A percentile compares a stretch with the other conserved stretches of the same genome.
phyloP scores from a whole-genome alignment of 192 early-diverging fungal genomes.

The Coemansia sp. region DNA sequence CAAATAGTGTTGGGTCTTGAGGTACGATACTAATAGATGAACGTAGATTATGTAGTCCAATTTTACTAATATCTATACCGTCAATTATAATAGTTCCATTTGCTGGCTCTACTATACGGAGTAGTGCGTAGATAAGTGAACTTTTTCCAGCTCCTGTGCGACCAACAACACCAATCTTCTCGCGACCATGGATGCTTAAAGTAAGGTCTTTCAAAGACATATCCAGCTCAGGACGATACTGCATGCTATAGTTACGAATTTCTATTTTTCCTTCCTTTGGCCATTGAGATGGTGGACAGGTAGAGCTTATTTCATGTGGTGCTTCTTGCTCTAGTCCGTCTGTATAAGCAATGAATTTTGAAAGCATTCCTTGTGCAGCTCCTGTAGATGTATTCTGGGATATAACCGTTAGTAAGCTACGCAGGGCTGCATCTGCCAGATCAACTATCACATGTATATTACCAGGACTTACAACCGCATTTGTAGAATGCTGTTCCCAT shows the following conservation, averaged over 20 bases:
- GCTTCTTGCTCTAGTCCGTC: slow-evolving; percentile 59
- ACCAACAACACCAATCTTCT: slow-evolving; percentile 60
- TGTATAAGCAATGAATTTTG: slow-evolving; percentile 17
- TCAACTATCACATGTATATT: slow-evolving; percentile 11
- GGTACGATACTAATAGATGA: slow-evolving; percentile 60
- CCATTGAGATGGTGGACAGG: slow-evolving; percentile 48
- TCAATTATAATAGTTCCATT: slow-evolving; percentile 56
- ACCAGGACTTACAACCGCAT: slow-evolving; percentile 1
- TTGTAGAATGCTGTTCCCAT: background rate
- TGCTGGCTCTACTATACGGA: slow-evolving; percentile 59
- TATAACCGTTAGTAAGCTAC: slow-evolving; percentile 3
- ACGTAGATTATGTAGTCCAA: slow-evolving; percentile 59
- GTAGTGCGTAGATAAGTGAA: slow-evolving; percentile 57
- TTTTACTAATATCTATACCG: slow-evolving; percentile 56
- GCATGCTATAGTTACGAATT: slow-evolving; percentile 49
- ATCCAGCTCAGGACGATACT: slow-evolving; percentile 31
- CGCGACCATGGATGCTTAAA: slow-evolving; percentile 44
- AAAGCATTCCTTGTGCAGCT: background rate
- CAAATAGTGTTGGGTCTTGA: slow-evolving; percentile 68
- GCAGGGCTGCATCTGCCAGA: slow-evolving; percentile 1
- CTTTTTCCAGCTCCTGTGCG: slow-evolving; percentile 63
- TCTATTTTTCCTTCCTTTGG: slow-evolving; percentile 43
- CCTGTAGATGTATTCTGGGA: background rate
- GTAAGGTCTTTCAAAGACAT: slow-evolving; percentile 36
- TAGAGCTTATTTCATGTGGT: slow-evolving; percentile 53